Conservation (phyloP, 441 rosid genomes). For the Pelargonium cotyledonis region DNA sequence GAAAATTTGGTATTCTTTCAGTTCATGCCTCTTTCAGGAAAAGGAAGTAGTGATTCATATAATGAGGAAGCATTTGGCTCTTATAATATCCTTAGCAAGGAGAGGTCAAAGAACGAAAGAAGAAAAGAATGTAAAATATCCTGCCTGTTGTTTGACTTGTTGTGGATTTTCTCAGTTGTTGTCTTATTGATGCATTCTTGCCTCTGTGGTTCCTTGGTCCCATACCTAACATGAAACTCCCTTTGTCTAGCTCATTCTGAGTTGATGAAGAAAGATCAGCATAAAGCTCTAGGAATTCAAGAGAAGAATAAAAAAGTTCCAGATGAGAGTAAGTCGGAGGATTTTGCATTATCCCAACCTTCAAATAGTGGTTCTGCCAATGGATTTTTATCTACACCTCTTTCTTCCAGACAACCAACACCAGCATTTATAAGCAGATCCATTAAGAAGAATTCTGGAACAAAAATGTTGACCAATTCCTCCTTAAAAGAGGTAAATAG, state of each 20-base stretch:
- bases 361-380: constrained; percentile 10
- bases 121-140: constrained; percentile 23
- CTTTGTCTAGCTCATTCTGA: constrained; percentile 24
- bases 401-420: constrained; percentile 3
- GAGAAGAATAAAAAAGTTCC: constrained; percentile 19
- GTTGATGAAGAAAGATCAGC: constrained; percentile 25
- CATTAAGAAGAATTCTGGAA: constrained; percentile 12
- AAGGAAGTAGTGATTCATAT: constrained; percentile 18
- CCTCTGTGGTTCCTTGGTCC: constrained; percentile 6
- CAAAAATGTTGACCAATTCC: constrained; percentile 3
- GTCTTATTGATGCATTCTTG: constrained; percentile 8
- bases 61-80: constrained; percentile 20
- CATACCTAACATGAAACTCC: constrained; percentile 13
- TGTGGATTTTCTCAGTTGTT: constrained; percentile 10
- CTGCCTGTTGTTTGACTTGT: constrained; percentile 7
- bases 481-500: constrained; percentile 3
- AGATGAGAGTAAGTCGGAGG: constrained; percentile 19
- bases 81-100: constrained; percentile 16
- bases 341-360: constrained; percentile 4
- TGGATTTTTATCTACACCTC: constrained; percentile 11
- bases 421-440: constrained; percentile 4
- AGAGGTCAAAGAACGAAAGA: constrained; percentile 24
- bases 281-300: constrained; percentile 14
- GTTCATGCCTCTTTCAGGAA: constrained; percentile 21
- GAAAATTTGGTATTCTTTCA: constrained; percentile 12